phyloP scores from a whole-genome alignment of 78 protist genomes.

The Monosiga brevicollis region DNA sequence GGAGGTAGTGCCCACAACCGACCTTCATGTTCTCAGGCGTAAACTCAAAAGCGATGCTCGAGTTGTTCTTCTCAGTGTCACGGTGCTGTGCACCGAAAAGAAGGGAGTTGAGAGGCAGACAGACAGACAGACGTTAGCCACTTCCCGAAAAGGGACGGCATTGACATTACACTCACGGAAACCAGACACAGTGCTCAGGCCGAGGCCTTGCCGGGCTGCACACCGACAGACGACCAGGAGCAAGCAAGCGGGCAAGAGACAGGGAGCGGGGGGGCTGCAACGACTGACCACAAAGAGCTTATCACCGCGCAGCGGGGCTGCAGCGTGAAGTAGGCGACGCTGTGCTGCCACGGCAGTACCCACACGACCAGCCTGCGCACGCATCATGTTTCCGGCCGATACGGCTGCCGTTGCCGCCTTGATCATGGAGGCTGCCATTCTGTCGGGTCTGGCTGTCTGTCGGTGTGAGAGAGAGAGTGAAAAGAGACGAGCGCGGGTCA shows the following conservation, averaged over 20 bases:
- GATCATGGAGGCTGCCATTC: too few species aligned
- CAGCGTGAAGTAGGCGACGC: background rate
- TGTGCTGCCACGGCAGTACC: background rate
- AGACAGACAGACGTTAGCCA: background rate
- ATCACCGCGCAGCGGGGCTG: background rate
- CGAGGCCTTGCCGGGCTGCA: background rate
- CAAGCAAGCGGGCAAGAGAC: background rate
- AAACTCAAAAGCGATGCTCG: constrained; percentile 74
- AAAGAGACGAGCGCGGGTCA: background rate
- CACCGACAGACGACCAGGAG: background rate
- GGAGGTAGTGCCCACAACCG: background rate
- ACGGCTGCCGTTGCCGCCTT: background rate
- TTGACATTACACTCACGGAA: background rate
- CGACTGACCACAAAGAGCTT: background rate
- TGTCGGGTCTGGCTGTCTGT: too few species aligned
- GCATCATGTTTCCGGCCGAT: background rate
- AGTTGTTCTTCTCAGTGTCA: constrained; percentile 74
- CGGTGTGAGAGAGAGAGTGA: background rate
- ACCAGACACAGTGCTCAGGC: background rate
- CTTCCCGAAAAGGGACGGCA: background rate
- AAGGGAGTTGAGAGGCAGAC: background rate
- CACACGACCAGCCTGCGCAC: background rate
- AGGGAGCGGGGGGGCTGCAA: too few species aligned
- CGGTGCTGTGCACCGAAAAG: constrained; percentile 47
- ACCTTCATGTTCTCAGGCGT: constrained; percentile 45